Evolutionary conservation across 2,329 filamentous ascomycete species (phyloP).

Genomic region (Talaromyces rugulosus): DNA sequence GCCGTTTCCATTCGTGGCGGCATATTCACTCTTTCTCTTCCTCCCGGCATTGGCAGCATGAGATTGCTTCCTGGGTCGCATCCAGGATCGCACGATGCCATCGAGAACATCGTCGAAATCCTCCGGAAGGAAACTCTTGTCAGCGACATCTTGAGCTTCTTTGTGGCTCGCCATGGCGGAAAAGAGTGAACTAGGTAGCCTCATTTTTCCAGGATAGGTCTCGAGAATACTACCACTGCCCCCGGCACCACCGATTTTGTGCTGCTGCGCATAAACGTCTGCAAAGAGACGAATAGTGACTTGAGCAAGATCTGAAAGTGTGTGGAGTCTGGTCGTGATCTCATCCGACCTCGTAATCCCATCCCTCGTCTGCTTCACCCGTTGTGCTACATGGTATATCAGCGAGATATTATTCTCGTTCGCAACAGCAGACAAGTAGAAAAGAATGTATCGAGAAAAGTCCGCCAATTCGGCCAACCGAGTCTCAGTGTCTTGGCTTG

Average conservation of each 20-base stretch:
- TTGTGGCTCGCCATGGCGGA: conserved; percentile 69
- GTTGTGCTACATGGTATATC: conserved; percentile 87
- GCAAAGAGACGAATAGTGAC: conserved; percentile 79
- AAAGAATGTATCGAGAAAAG: conserved; percentile 83
- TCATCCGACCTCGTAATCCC: conserved; percentile 58
- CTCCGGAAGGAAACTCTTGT: conserved; percentile 78
- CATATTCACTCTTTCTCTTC: conserved; percentile 40
- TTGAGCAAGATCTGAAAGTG: conserved; percentile 82
- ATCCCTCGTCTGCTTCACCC: conserved; percentile 85
- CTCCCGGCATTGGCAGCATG: conserved; percentile 24
- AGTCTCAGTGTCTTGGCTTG: conserved; percentile 32
- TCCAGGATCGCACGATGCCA: conserved; percentile 62
- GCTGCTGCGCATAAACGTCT: conserved; percentile 72
- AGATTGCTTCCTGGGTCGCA: conserved; percentile 56
- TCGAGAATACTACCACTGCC: conserved; percentile 59
- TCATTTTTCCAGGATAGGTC: conserved; percentile 74
- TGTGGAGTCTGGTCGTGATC: conserved; percentile 60
- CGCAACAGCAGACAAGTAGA: conserved; percentile 78
- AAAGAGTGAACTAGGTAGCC: conserved; percentile 76
- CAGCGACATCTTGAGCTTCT: conserved; percentile 76
- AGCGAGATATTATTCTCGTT: conserved; percentile 82
- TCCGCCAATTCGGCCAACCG: conserved; percentile 64
- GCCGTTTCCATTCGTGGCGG: conserved; percentile 22
- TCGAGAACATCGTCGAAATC: conserved; percentile 74
- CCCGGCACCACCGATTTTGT: conserved; percentile 38